These are phyloP conservation scores for Fragaria ananassa DNA, from an alignment of 306 rosid species.

Conservation along the genomic window DNA sequence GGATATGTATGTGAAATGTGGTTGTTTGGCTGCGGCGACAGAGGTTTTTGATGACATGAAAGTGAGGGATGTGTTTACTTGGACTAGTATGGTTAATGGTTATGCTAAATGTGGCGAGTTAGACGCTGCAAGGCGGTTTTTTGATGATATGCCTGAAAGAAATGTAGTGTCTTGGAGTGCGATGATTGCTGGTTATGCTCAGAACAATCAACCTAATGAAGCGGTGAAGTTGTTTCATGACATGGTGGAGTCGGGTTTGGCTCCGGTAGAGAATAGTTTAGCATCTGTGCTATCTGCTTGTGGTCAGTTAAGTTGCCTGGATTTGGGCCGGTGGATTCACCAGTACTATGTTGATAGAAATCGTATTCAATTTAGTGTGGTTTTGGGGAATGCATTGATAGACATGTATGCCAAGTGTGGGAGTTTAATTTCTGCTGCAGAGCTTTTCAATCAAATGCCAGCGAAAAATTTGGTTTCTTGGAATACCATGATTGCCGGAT, in stretches of 20 bases:
- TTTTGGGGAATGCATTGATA: slow-evolving; percentile 55
- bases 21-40: slow-evolving; percentile 37
- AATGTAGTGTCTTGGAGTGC: slow-evolving; percentile 73
- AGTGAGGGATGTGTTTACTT: slow-evolving; percentile 59
- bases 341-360: slow-evolving; percentile 29
- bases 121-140: slow-evolving; percentile 56
- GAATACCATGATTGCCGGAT: slow-evolving; percentile 69
- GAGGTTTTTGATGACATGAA: slow-evolving; percentile 57
- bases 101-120: slow-evolving; percentile 66
- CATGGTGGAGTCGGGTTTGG: slow-evolving; percentile 45
- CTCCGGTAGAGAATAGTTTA: slow-evolving; percentile 56
- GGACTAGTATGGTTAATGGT: slow-evolving; percentile 84
- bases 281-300: slow-evolving; percentile 77
- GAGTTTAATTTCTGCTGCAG: slow-evolving; percentile 42
- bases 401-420: slow-evolving; percentile 91
- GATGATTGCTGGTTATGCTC: slow-evolving; percentile 71
- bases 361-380: slow-evolving; percentile 32
- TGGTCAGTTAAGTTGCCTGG: slow-evolving; percentile 57
- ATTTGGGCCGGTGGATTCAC: slow-evolving; percentile 59
- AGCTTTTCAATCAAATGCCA: slow-evolving; percentile 45
- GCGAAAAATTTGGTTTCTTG: slow-evolving; percentile 58
- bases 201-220: slow-evolving; percentile 59
- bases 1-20: slow-evolving; percentile 73
- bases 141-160: slow-evolving; percentile 57
- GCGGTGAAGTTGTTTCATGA: slow-evolving; percentile 56